Evolutionary conservation across 345 rosid genomes (phyloP).

Genomic region (Salix brachista): DNA sequence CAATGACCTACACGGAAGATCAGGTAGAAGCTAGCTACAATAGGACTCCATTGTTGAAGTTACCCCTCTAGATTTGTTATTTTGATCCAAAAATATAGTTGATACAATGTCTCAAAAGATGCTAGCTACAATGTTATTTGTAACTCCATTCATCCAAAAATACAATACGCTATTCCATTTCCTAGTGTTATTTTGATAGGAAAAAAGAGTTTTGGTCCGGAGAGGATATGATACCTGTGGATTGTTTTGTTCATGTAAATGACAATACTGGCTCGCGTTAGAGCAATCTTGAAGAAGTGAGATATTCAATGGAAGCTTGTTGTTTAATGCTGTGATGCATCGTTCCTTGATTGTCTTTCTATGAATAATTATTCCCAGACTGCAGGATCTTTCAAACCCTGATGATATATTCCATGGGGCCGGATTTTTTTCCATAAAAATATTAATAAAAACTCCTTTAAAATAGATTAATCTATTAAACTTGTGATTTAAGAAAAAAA

Average conservation of each 20-base stretch:
- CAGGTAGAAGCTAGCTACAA: conserved; percentile 1
- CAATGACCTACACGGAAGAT: background rate
- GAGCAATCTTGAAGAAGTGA: background rate
- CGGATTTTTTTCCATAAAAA: too few species aligned
- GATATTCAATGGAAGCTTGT: background rate
- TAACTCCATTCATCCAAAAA: background rate
- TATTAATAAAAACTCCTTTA: too few species aligned
- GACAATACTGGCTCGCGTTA: background rate
- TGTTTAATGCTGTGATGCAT: background rate
- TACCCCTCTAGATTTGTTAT: background rate
- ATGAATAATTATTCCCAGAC: background rate
- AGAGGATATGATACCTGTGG: background rate
- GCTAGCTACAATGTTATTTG: background rate
- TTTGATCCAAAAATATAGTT: too few species aligned
- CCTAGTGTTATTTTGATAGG: background rate
- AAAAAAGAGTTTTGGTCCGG: background rate
- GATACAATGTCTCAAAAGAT: too few species aligned
- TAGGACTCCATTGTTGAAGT: background rate
- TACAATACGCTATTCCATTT: background rate
- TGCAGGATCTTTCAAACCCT: too few species aligned
- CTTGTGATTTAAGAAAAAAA: too few species aligned
- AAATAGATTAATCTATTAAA: too few species aligned
- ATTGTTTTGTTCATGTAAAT: too few species aligned
- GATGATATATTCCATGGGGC: too few species aligned
- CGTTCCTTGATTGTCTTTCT: background rate